These are phyloP conservation scores for Acanthamoeba rhysodes DNA, from an alignment of 208 protist species.

Conservation along the genomic window DNA sequence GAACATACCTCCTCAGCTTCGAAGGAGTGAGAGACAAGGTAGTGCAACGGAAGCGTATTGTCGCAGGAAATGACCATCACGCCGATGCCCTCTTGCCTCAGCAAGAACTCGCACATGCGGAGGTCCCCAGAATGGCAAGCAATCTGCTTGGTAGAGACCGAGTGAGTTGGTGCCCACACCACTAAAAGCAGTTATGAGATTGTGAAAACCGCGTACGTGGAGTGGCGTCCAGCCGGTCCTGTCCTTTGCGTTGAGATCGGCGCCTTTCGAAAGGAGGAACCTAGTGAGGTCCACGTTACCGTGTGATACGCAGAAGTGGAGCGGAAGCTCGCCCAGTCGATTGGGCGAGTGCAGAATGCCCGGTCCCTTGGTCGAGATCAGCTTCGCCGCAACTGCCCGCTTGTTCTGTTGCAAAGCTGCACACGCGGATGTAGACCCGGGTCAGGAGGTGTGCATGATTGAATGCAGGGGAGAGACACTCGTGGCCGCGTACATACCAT, in stretches of 20 bases:
- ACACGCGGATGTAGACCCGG: neutral
- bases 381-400: neutral
- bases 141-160: conserved; percentile 29
- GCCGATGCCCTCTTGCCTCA: conserved; percentile 72
- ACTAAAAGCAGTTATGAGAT: neutral
- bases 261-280: conserved; percentile 55
- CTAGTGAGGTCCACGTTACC: conserved; percentile 53
- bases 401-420: conserved; percentile 59
- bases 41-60: conserved; percentile 73
- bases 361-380: conserved; percentile 1
- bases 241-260: conserved; percentile 71
- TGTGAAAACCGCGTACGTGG: neutral
- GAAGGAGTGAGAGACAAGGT: conserved; percentile 76
- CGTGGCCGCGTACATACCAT: conserved; percentile 5
- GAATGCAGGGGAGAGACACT: neutral
- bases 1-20: conserved; percentile 54
- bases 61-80: conserved; percentile 75
- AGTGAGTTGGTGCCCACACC: neutral
- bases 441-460: neutral
- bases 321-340: conserved; percentile 56
- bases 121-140: conserved; percentile 70
- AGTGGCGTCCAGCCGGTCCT: conserved; percentile 72
- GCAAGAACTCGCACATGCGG: conserved; percentile 74
- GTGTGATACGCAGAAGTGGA: conserved; percentile 68
- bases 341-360: conserved; percentile 64